phyloP scores from a whole-genome alignment of 75 land plant genomes.

The Adiantum capillusveneris region DNA sequence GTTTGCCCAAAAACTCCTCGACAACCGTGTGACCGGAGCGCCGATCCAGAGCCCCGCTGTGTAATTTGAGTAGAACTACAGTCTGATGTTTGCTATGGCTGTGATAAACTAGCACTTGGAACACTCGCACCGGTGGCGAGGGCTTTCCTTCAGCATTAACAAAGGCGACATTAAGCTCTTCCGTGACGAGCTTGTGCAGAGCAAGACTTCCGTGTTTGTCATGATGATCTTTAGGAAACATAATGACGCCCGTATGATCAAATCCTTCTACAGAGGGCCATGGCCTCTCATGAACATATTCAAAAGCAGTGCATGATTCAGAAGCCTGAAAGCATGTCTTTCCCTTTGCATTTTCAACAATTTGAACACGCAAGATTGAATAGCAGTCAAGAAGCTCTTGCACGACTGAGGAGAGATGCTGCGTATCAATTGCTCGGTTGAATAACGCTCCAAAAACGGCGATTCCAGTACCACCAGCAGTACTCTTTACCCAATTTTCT shows the following conservation, averaged over 20 bases:
- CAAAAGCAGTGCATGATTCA: background rate
- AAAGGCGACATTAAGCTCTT: conserved; percentile 31
- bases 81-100: conserved; percentile 17
- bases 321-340: conserved; percentile 15
- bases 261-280: conserved; percentile 19
- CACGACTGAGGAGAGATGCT: conserved; percentile 7
- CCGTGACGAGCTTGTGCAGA: conserved; percentile 20
- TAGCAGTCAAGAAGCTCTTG: conserved; percentile 28
- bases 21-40: conserved; percentile 11
- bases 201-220: conserved; percentile 19
- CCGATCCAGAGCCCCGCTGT: conserved; percentile 37
- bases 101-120: conserved; percentile 29
- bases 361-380: conserved; percentile 21
- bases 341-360: conserved; percentile 26
- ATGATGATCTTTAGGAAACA: conserved; percentile 12
- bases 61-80: conserved; percentile 24
- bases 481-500: conserved; percentile 33
- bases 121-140: conserved; percentile 16
- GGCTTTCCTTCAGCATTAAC: conserved; percentile 14
- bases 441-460: conserved; percentile 23
- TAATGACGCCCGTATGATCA: conserved; percentile 12
- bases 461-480: conserved; percentile 30
- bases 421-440: conserved; percentile 11
- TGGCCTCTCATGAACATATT: conserved; percentile 16
- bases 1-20: conserved; percentile 14